Percentiles rank a stretch among this genome's conserved stretches.
These are phyloP conservation scores for Medicago ruthenica DNA, from an alignment of 306 rosid species.

Conservation along the genomic window DNA sequence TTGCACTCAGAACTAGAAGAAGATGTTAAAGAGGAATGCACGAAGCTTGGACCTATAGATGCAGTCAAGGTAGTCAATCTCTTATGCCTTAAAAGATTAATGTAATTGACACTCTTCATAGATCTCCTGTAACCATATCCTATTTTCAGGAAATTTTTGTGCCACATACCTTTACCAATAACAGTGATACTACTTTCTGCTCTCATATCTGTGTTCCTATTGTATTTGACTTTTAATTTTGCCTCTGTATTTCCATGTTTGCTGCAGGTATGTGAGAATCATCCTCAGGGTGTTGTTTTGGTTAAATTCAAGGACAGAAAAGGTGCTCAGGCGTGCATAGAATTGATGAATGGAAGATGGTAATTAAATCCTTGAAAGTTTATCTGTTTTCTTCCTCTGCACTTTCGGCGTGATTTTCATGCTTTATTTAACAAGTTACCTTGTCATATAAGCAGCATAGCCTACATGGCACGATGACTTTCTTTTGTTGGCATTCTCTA, in stretches of 20 bases:
- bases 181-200: slow-evolving; percentile 15
- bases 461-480: slow-evolving; percentile 18
- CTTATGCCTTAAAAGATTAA: slow-evolving; percentile 15
- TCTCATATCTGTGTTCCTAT: slow-evolving; percentile 18
- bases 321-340: slow-evolving; percentile 95
- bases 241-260: slow-evolving; percentile 22
- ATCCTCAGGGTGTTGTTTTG: slow-evolving; percentile 97
- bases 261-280: slow-evolving; percentile 89
- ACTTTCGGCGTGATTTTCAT: slow-evolving; percentile 4
- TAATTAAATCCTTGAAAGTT: slow-evolving; percentile 46
- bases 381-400: slow-evolving; percentile 5
- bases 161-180: not conserved
- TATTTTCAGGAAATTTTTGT: slow-evolving; percentile 26
- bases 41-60: slow-evolving; percentile 85
- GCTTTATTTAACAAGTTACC: slow-evolving; percentile 24
- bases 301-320: slow-evolving; percentile 86
- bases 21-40: slow-evolving; percentile 88
- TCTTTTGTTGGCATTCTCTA: slow-evolving; percentile 33
- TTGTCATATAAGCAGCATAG: slow-evolving; percentile 12
- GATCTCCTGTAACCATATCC: not conserved
- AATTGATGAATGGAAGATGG: slow-evolving; percentile 97
- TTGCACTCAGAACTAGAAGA: slow-evolving; percentile 73
- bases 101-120: slow-evolving; percentile 3
- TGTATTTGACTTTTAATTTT: slow-evolving; percentile 20
- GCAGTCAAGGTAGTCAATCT: slow-evolving; percentile 69